Base-by-base conservation (phyloP, 345 rosid species). In the Microthlaspi erraticum region DNA sequence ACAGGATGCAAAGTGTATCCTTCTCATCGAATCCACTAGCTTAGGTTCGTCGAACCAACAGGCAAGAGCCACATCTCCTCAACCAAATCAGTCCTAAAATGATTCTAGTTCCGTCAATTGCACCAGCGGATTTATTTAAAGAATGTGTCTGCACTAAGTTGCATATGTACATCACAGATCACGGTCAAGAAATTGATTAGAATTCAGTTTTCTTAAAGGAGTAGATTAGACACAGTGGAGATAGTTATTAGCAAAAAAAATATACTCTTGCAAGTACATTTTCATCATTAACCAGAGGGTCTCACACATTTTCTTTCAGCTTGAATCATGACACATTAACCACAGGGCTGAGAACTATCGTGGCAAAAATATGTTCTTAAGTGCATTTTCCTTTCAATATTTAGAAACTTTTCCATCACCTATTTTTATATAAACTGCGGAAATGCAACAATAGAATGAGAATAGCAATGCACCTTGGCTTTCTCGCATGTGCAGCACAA, bases 41-140 rank as follows among this genome's bases (percentile, higher is more conserved):
- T 64, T 33, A 64, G 13, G 19, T 64, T 64, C 16, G 5, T 46
- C 32, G 5, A 60, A 46, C 43, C 12, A 63, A 32, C n/a, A n/a
- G n/a, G n/a, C n/a, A n/a, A n/a, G 5, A 64, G 55, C 56, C 17
- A 48, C 43, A 48, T 12, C 17, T 46, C 32, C 19, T 5, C 13
- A 46, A 48, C 34, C 33, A 64, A 48, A 64, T 33, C 19, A 46
- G 34, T 34, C 55, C 5, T 18, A 33, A 46, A 33, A 57, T 16
- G 41, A 9, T 17, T 33, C 53, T 43, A 61, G 29, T 31, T 38
- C 12, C 3, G 4, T 10, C 42, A 38, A 38, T 10, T 38, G 39
- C 4, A n/a, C n/a, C n/a, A n/a, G n/a, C n/a, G n/a, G n/a, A n/a
- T n/a, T 38, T 38, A 37, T 10, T 36, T 1, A 14, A 43, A 43